Conservation (phyloP, 495 filamentous ascomycete genomes). For the Peziza echinospora region DNA sequence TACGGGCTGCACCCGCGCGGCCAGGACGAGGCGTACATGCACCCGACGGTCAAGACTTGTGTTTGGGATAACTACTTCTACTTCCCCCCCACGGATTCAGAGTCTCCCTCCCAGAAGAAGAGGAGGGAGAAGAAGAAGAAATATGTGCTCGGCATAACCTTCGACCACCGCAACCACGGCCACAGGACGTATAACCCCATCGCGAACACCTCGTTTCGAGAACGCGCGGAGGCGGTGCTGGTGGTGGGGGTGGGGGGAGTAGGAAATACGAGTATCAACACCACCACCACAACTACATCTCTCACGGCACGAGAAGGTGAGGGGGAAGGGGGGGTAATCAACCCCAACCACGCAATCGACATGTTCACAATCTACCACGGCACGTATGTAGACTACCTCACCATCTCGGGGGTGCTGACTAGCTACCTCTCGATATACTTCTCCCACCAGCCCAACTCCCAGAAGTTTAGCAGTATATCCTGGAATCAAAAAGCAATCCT, state of each 20-base stretch:
- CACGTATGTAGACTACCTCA: conserved; percentile 49
- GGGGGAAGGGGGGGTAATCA: conserved; percentile 50
- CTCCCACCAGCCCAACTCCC: conserved; percentile 29
- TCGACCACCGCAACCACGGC: conserved; percentile 85
- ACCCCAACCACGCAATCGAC: conserved; percentile 64
- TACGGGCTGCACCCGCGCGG: conserved; percentile 66
- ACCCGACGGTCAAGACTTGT: conserved; percentile 13
- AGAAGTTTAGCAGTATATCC: too few species aligned
- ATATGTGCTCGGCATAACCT: conserved; percentile 56
- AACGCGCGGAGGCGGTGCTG: too few species aligned
- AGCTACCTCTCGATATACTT: conserved; percentile 37
- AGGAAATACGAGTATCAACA: too few species aligned
- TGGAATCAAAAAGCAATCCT: too few species aligned
- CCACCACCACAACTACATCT: conserved; percentile 4
- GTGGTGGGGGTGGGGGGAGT: too few species aligned
- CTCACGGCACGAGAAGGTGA: conserved; percentile 46
- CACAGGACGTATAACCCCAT: conserved; percentile 34
- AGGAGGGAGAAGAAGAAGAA: conserved; percentile 14
- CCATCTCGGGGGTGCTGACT: conserved; percentile 51
- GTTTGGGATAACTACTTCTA: conserved; percentile 2
- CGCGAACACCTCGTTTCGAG: conserved; percentile 6
- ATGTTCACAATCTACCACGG: conserved; percentile 52
- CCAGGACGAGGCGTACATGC: conserved; percentile 48
- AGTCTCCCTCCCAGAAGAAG: too few species aligned
- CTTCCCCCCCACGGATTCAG: neutral